Conservation (phyloP, 768 basidiomycete species). For the Mycena leptocephala region DNA sequence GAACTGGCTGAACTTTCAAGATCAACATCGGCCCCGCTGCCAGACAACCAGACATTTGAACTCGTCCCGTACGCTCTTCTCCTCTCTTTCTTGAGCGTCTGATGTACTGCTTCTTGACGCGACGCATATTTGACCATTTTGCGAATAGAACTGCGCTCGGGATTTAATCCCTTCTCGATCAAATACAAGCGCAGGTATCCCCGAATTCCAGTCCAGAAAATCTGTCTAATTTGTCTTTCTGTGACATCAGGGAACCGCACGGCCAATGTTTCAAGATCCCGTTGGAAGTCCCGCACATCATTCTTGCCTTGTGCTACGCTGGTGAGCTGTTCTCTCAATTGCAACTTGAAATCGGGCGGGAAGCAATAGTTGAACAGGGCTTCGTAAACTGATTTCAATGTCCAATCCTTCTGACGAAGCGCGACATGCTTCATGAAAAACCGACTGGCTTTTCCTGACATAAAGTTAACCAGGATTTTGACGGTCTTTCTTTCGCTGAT, state of each 20-base stretch:
- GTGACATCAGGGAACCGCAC: constrained; percentile 6
- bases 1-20: too few species aligned
- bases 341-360: constrained; percentile 11
- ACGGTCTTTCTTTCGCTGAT: not conserved
- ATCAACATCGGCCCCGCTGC: too few species aligned
- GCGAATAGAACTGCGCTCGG: not conserved
- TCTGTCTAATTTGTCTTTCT: not conserved
- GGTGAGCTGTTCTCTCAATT: constrained; percentile 3
- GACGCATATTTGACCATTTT: not conserved
- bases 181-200: not conserved
- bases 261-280: constrained; percentile 13
- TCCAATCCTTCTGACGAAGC: not conserved
- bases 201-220: constrained; percentile 13
- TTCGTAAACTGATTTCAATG: not conserved
- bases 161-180: not conserved
- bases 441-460: not conserved
- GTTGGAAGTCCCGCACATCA: not conserved
- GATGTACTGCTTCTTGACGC: not conserved
- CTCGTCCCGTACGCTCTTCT: too few species aligned
- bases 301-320: not conserved
- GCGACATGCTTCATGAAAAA: not conserved
- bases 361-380: constrained; percentile 12
- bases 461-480: not conserved
- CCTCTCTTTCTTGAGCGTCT: too few species aligned
- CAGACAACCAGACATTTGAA: too few species aligned